Evolutionary conservation across 331 rosid species (phyloP).

Genomic region (Quercus tomentella): DNA sequence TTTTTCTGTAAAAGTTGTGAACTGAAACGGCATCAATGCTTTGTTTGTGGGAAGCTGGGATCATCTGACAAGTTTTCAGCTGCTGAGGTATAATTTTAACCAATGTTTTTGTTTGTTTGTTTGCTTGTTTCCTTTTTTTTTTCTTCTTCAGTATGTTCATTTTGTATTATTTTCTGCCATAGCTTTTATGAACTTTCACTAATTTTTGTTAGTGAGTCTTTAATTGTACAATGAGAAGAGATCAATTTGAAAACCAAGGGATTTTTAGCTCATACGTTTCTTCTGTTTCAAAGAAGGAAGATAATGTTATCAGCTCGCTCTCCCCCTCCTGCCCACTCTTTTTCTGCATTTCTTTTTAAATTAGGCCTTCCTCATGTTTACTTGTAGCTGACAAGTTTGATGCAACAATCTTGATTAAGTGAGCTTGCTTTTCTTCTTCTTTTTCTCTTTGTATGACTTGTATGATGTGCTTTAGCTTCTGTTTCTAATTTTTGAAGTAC

Average conservation of each 20-base stretch:
- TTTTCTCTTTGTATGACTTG: too few species aligned
- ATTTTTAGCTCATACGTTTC: neutral
- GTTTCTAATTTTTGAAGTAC: too few species aligned
- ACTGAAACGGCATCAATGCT: constrained; percentile 77
- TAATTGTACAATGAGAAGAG: neutral
- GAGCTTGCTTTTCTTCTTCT: neutral
- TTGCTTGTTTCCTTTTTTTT: neutral
- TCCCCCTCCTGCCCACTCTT: too few species aligned
- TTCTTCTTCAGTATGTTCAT: neutral
- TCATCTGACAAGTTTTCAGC: constrained; percentile 56
- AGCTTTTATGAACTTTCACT: neutral
- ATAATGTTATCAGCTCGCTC: neutral
- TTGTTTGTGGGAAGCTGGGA: constrained; percentile 80
- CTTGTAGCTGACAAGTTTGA: too few species aligned
- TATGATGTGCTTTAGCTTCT: too few species aligned
- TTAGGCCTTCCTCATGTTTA: too few species aligned
- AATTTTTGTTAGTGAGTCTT: neutral
- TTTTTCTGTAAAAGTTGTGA: constrained; percentile 75
- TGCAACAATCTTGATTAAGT: neutral
- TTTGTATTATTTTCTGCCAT: neutral
- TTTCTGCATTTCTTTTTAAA: too few species aligned
- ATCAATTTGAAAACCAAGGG: neutral
- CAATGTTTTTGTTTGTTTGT: constrained; percentile 1
- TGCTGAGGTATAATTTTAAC: constrained; percentile 61
- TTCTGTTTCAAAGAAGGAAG: neutral